Conservation (phyloP, 176 grass and related monocot genomes). For the Guadua angustifolia region DNA sequence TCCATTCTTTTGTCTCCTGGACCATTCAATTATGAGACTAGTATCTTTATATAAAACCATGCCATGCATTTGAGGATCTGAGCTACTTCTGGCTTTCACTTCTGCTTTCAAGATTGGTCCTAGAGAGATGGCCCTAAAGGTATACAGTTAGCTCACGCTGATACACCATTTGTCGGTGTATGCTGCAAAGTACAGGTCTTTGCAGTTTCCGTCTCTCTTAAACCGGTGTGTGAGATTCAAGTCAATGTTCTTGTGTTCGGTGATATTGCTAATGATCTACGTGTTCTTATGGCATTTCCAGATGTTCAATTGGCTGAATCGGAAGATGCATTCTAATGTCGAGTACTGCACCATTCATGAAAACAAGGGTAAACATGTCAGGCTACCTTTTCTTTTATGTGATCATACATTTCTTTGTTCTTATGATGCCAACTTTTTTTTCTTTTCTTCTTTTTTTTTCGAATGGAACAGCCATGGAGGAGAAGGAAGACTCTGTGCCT, state of each 20-base stretch:
- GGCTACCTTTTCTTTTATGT: slow-evolving; percentile 32
- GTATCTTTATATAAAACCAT: slow-evolving; percentile 65
- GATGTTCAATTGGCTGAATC: slow-evolving; percentile 84
- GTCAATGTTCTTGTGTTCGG: slow-evolving; percentile 27
- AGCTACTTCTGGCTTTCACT: slow-evolving; percentile 52
- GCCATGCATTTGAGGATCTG: slow-evolving; percentile 45
- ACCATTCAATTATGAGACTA: slow-evolving; percentile 63
- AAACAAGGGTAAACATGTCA: slow-evolving; percentile 55
- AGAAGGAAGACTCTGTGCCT: slow-evolving; percentile 48
- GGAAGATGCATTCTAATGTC: slow-evolving; percentile 61
- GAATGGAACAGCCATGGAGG: slow-evolving; percentile 47
- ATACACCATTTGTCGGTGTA: slow-evolving; percentile 30
- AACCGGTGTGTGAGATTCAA: slow-evolving; percentile 28
- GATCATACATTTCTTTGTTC: slow-evolving; percentile 40
- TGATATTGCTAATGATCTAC: slow-evolving; percentile 45
- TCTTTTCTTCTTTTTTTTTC: not conserved
- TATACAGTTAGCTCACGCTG: slow-evolving; percentile 43
- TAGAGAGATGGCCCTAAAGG: slow-evolving; percentile 79
- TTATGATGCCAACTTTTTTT: slow-evolving; percentile 20
- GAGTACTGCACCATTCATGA: slow-evolving; percentile 65
- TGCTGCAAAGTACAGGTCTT: slow-evolving; percentile 42
- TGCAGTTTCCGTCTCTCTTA: slow-evolving; percentile 45
- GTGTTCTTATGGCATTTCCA: slow-evolving; percentile 52
- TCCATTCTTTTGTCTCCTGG: slow-evolving; percentile 71
- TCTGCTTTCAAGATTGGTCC: slow-evolving; percentile 52